These are phyloP conservation scores for Fusarium brachygibbosum DNA, from an alignment of 2,329 filamentous ascomycete genomes.

Conservation along the genomic window DNA sequence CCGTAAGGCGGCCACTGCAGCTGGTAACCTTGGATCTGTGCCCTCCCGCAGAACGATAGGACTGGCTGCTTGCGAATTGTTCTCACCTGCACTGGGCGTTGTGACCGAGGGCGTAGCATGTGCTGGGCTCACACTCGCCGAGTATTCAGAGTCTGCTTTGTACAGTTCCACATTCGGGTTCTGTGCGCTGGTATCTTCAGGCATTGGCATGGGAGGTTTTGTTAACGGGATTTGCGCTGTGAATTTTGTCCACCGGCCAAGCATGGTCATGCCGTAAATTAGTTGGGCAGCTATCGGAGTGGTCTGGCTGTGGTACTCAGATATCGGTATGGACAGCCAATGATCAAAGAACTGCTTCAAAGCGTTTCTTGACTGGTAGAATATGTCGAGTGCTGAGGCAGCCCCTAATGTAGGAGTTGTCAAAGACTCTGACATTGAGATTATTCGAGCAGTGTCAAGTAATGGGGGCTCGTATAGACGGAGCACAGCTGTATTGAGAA, in stretches of 20 bases:
- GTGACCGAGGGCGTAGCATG: conserved; percentile 20
- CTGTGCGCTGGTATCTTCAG: conserved; percentile 41
- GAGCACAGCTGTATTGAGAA: conserved; percentile 58
- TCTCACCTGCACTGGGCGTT: conserved; percentile 26
- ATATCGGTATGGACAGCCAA: conserved; percentile 61
- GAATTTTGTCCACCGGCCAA: conserved; percentile 65
- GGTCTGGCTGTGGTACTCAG: conserved; percentile 61
- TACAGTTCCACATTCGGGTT: conserved; percentile 38
- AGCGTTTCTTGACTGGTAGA: conserved; percentile 64
- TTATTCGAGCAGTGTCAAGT: conserved; percentile 57
- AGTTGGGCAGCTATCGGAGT: conserved; percentile 61
- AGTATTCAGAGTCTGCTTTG: conserved; percentile 45
- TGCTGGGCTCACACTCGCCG: conserved; percentile 22
- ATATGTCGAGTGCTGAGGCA: conserved; percentile 62
- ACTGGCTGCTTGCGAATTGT: conserved; percentile 22
- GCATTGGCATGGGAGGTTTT: conserved; percentile 45
- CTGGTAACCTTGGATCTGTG: conserved; percentile 56
- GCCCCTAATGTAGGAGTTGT: conserved; percentile 55
- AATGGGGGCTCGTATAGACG: conserved; percentile 64
- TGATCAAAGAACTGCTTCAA: conserved; percentile 64
- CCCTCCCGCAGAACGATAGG: conserved; percentile 48
- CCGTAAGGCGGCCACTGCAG: conserved; percentile 58
- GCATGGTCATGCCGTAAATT: conserved; percentile 64
- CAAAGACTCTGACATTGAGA: conserved; percentile 60
- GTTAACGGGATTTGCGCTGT: conserved; percentile 55